Percentiles rank a stretch among this genome's conserved stretches.
These are phyloP conservation scores for Sporisorium exsertum DNA, from an alignment of 1,284 basidiomycete species.

Conservation along the genomic window DNA sequence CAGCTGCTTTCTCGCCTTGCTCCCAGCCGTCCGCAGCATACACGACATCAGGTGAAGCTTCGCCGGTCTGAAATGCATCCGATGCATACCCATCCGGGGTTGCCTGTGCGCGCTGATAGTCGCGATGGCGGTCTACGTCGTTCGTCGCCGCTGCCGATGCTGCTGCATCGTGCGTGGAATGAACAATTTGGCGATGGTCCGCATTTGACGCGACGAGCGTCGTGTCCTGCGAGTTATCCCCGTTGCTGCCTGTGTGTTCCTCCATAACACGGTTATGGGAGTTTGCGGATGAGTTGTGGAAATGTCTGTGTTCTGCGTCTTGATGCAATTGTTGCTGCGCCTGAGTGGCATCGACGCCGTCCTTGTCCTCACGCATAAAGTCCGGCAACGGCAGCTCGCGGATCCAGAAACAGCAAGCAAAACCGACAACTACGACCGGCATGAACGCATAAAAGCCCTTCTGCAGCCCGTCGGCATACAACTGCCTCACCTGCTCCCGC, in stretches of 20 bases:
- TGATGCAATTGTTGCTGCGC: constrained; percentile 5
- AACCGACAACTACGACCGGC: constrained; percentile 44
- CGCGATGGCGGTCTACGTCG: neutral
- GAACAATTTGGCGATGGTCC: constrained; percentile 9
- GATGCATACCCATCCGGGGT: constrained; percentile 27
- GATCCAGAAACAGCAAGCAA: constrained; percentile 46
- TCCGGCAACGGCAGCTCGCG: constrained; percentile 54
- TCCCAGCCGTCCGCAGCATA: constrained; percentile 1
- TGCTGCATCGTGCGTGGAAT: neutral
- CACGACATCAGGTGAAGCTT: neutral
- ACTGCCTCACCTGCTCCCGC: constrained; percentile 27
- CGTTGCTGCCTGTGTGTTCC: neutral
- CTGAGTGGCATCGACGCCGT: neutral
- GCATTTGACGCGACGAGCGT: constrained; percentile 19
- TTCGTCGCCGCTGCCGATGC: neutral
- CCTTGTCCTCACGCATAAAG: constrained; percentile 25
- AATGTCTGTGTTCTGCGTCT: neutral
- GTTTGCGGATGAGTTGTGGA: neutral
- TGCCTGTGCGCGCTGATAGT: neutral
- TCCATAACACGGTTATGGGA: neutral
- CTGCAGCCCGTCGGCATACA: constrained; percentile 50
- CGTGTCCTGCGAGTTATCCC: constrained; percentile 15
- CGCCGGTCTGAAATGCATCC: constrained; percentile 5
- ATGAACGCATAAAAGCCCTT: constrained; percentile 41
- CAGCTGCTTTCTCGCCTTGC: constrained; percentile 1